These are phyloP conservation scores for Ogataea angusta DNA, from an alignment of 805 yeast genomes.

Conservation along the genomic window DNA sequence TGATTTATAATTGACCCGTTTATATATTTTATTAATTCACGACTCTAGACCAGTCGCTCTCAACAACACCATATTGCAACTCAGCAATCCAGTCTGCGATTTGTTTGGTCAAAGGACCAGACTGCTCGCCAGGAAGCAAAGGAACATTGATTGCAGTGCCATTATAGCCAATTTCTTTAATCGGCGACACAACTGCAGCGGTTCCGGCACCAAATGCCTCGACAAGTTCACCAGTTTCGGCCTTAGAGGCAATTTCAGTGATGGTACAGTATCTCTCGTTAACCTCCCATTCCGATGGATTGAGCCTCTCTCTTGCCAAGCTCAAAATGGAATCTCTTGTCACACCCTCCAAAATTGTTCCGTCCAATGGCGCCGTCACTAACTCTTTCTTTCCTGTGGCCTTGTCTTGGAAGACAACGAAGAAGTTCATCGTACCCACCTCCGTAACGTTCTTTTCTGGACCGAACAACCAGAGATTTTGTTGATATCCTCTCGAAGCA, in stretches of 20 bases:
- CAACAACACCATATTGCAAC: conserved; percentile 84
- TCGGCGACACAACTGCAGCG: conserved; percentile 95
- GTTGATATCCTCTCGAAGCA: conserved; percentile 88
- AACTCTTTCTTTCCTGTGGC: conserved; percentile 82
- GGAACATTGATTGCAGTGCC: conserved; percentile 77
- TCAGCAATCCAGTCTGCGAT: conserved; percentile 83
- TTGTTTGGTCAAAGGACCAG: conserved; percentile 72
- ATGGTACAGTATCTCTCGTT: conserved; percentile 84
- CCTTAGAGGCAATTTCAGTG: conserved; percentile 71
- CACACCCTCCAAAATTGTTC: conserved; percentile 95
- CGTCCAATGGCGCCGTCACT: conserved; percentile 95
- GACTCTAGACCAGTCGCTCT: conserved; percentile 54
- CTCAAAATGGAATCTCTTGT: conserved; percentile 85
- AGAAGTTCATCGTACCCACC: conserved; percentile 97
- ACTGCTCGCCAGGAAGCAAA: conserved; percentile 71
- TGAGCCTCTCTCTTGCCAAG: conserved; percentile 73
- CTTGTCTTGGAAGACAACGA: conserved; percentile 78
- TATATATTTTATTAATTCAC: conserved; percentile 13
- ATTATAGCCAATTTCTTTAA: conserved; percentile 78
- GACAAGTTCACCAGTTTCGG: conserved; percentile 75
- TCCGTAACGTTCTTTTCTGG: conserved; percentile 85
- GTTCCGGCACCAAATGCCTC: conserved; percentile 98
- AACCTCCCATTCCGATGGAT: conserved; percentile 74
- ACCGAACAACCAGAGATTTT: conserved; percentile 95
- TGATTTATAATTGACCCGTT: background rate